phyloP scores from a whole-genome alignment of 2,329 filamentous ascomycete genomes.

The Arthrobotrys entomopaga region DNA sequence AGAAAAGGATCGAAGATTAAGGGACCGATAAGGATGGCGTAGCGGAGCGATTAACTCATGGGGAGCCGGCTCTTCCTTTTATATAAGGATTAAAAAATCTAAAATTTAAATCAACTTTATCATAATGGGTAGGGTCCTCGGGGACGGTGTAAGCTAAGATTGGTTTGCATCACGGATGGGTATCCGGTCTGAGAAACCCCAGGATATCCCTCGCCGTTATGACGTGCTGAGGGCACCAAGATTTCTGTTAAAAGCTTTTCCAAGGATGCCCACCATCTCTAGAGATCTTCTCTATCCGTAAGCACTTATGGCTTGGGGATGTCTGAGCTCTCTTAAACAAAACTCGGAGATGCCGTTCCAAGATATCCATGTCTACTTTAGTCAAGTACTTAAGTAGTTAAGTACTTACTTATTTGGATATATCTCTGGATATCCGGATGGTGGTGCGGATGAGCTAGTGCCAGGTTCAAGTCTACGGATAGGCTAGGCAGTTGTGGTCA shows the following conservation, averaged over 20 bases:
- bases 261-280: conserved; percentile 12
- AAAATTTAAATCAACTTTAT: too few species aligned
- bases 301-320: not conserved
- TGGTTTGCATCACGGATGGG: conserved; percentile 7
- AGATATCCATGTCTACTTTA: conserved; percentile 9
- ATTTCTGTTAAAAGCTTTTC: conserved; percentile 8
- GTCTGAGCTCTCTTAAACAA: conserved; percentile 13
- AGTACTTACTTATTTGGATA: too few species aligned
- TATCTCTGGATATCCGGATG: too few species aligned
- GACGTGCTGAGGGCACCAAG: conserved; percentile 11
- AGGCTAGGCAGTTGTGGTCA: conserved; percentile 10
- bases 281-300: conserved; percentile 25
- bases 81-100: not conserved
- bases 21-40: not conserved
- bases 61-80: not conserved
- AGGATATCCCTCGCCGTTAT: conserved; percentile 22
- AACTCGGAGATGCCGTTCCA: not conserved
- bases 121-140: too few species aligned
- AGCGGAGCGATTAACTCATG: conserved; percentile 4
- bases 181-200: not conserved
- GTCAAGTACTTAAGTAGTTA: too few species aligned
- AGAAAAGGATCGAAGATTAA: not conserved
- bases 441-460: too few species aligned
- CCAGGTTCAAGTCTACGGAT: too few species aligned
- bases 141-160: too few species aligned